Percentiles rank a stretch among this genome's conserved stretches.
These are phyloP conservation scores for Kockiozyma suomiensis DNA, from an alignment of 805 yeast species.

Conservation along the genomic window DNA sequence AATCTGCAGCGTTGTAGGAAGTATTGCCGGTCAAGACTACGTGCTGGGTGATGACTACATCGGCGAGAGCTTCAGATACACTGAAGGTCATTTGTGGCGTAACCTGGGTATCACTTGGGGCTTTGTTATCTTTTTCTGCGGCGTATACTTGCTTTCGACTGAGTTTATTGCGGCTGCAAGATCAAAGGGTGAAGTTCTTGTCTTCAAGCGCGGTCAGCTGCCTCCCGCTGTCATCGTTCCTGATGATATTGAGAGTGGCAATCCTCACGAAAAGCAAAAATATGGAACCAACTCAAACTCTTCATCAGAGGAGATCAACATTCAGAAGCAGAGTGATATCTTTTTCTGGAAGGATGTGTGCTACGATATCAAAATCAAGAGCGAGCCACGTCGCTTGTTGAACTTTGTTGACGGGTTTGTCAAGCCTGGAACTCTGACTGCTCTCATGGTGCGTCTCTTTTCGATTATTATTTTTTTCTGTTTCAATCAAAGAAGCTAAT, in stretches of 20 bases:
- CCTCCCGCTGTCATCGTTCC: slow-evolving; percentile 17
- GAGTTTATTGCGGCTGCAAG: slow-evolving; percentile 52
- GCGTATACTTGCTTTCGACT: slow-evolving; percentile 54
- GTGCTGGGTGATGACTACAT: slow-evolving; percentile 61
- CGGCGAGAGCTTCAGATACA: slow-evolving; percentile 49
- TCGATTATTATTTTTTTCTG: not conserved
- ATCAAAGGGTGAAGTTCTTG: slow-evolving; percentile 32
- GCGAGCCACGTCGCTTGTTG: slow-evolving; percentile 61
- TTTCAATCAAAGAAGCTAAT: not conserved
- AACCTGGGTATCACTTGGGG: slow-evolving; percentile 64
- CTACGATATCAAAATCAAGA: slow-evolving; percentile 66
- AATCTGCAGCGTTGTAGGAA: slow-evolving; percentile 61
- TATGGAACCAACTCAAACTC: slow-evolving; percentile 13
- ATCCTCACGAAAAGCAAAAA: slow-evolving; percentile 14
- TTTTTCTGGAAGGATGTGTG: slow-evolving; percentile 80
- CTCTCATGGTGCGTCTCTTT: slow-evolving; percentile 54
- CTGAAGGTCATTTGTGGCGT: slow-evolving; percentile 56
- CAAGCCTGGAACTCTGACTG: slow-evolving; percentile 79
- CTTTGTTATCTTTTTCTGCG: slow-evolving; percentile 57
- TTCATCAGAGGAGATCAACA: slow-evolving; percentile 17
- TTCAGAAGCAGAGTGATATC: slow-evolving; percentile 46
- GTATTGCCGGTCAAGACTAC: slow-evolving; percentile 52
- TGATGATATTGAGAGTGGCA: slow-evolving; percentile 27
- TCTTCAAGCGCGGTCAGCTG: slow-evolving; percentile 25
- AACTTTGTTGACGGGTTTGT: slow-evolving; percentile 78